phyloP scores from a whole-genome alignment of 164 flowering plant genomes.

The Chimonanthus salicifolius region DNA sequence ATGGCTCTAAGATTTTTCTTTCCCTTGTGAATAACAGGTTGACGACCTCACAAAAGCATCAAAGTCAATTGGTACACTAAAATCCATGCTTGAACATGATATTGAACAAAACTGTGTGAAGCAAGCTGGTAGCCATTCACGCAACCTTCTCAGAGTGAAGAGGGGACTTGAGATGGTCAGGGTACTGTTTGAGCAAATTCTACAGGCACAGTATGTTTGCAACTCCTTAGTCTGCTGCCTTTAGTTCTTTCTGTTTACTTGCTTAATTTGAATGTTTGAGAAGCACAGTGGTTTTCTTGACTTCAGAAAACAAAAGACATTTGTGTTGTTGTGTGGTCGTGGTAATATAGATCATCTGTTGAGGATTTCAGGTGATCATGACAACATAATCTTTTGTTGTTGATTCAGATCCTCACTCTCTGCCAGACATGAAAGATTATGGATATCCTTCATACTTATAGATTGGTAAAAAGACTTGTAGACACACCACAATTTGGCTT shows the following conservation, averaged over 20 bases:
- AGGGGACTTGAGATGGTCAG: conserved; percentile 93
- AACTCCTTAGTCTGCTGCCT: background rate
- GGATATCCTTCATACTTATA: too few species aligned
- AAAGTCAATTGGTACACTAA: conserved; percentile 48
- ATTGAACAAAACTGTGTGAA: conserved; percentile 47
- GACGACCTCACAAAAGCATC: conserved; percentile 66
- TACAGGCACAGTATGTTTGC: conserved; percentile 56
- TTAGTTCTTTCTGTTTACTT: background rate
- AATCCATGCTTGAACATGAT: conserved; percentile 55
- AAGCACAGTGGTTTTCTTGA: background rate
- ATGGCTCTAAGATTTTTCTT: too few species aligned
- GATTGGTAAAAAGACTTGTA: too few species aligned
- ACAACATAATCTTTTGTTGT: too few species aligned
- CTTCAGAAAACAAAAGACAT: background rate
- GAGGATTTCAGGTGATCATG: too few species aligned
- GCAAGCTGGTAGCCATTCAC: conserved; percentile 76
- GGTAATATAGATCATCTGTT: too few species aligned
- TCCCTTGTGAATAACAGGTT: conserved; percentile 39
- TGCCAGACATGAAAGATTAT: too few species aligned
- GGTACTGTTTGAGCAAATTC: conserved; percentile 76
- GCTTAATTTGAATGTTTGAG: background rate
- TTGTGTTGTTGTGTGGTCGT: too few species aligned
- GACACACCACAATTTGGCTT: too few species aligned
- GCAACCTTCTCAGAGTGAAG: conserved; percentile 86
- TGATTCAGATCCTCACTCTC: too few species aligned